Conservation (phyloP, 1,139 yeast species). For the Yamadazyma sp. region DNA sequence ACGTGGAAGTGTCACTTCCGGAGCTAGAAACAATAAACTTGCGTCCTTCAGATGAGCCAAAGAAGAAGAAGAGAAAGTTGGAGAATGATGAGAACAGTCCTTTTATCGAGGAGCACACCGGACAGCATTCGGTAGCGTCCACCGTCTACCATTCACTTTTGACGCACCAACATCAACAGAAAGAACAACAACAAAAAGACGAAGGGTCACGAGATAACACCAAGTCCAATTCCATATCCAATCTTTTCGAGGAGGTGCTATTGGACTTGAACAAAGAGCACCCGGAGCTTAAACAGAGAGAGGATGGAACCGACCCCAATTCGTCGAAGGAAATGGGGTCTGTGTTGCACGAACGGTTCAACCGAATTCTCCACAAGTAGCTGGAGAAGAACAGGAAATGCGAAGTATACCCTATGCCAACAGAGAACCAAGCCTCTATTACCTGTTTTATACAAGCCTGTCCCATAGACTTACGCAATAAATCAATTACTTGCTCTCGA, state of each 20-base stretch:
- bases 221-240: constrained; percentile 29
- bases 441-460: too few relatives aligned
- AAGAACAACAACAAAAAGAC: constrained; percentile 12
- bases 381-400: too few relatives aligned
- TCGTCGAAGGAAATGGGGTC: constrained; percentile 35
- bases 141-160: constrained; percentile 32
- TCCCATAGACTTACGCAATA: too few relatives aligned
- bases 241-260: constrained; percentile 31
- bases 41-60: constrained; percentile 10
- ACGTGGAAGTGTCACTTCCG: constrained; percentile 17
- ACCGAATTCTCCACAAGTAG: constrained; percentile 17
- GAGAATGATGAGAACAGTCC: constrained; percentile 12
- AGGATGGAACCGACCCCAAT: constrained; percentile 13
- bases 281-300: constrained; percentile 9
- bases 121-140: constrained; percentile 25
- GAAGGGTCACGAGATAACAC: constrained; percentile 20
- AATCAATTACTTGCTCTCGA: too few relatives aligned
- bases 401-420: too few relatives aligned
- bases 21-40: constrained; percentile 26
- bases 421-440: too few relatives aligned
- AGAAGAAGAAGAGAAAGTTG: constrained; percentile 13
- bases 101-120: constrained; percentile 11
- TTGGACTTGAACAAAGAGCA: constrained; percentile 15
- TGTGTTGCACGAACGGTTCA: constrained; percentile 28
- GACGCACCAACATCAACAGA: constrained; percentile 15